A percentile compares a stretch with the other conserved stretches of the same genome.
Conservation (phyloP, 306 rosid species). For the Amphicarpaea edgeworthii region DNA sequence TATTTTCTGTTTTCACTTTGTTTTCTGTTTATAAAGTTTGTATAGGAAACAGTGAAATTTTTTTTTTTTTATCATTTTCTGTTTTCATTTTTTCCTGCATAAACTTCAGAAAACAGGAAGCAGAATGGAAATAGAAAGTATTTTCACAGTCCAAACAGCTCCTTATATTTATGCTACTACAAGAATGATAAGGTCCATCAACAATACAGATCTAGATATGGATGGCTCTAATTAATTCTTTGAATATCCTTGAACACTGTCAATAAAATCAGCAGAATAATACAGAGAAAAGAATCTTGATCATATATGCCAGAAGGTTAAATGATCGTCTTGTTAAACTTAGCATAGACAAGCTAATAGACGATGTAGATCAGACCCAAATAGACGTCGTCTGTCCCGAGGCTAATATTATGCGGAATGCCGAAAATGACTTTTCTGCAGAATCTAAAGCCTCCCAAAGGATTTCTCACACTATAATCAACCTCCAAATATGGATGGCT, state of each 20-base stretch:
- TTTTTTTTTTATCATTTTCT: neutral
- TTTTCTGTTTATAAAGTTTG: neutral
- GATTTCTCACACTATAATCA: too few relatives aligned
- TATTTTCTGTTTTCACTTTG: neutral
- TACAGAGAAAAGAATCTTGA: slow-evolving; percentile 13
- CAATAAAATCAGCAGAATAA: slow-evolving; percentile 6
- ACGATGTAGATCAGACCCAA: too few relatives aligned
- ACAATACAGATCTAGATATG: slow-evolving; percentile 27
- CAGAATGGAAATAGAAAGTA: neutral
- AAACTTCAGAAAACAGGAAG: neutral
- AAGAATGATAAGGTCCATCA: slow-evolving; percentile 32
- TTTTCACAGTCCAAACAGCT: neutral
- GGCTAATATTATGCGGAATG: too few relatives aligned
- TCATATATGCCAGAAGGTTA: slow-evolving; percentile 12
- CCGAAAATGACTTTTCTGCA: too few relatives aligned
- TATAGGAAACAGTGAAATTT: neutral
- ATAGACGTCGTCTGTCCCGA: too few relatives aligned
- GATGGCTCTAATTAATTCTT: slow-evolving; percentile 27
- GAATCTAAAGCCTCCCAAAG: too few relatives aligned
- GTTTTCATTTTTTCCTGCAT: neutral
- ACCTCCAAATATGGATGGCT: too few relatives aligned
- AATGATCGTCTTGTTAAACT: slow-evolving; percentile 24
- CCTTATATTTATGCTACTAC: slow-evolving; percentile 21
- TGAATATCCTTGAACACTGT: slow-evolving; percentile 32
- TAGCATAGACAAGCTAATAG: neutral